phyloP scores from a whole-genome alignment of 345 rosid genomes.

The Gossypium longicalyx region DNA sequence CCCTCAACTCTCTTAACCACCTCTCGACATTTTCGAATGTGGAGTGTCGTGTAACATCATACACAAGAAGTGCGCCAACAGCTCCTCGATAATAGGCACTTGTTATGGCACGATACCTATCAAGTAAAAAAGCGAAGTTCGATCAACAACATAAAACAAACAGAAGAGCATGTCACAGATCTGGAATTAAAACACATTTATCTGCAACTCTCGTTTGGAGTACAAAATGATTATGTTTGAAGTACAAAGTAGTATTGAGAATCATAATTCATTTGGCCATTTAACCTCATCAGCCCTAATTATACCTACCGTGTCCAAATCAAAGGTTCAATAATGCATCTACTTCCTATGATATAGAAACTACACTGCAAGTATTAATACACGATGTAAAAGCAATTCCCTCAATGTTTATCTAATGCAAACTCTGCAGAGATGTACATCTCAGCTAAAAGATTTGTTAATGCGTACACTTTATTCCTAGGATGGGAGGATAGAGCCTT shows the following conservation, averaged over 20 bases:
- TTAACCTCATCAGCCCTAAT: background rate
- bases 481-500: background rate
- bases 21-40: constrained; percentile 82
- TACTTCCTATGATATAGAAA: background rate
- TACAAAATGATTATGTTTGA: background rate
- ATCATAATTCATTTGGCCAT: background rate
- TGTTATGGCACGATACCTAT: constrained; percentile 89
- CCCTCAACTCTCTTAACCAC: constrained; percentile 38
- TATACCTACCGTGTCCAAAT: background rate
- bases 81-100: constrained; percentile 95
- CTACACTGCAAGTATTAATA: background rate
- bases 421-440: background rate
- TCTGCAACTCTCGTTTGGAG: background rate
- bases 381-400: background rate
- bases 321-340: background rate
- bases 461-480: background rate
- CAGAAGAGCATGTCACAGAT: background rate
- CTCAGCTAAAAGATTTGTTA: background rate
- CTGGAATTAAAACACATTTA: background rate
- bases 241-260: background rate
- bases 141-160: background rate
- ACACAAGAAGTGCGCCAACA: constrained; percentile 25
- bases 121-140: background rate
- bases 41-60: constrained; percentile 82
- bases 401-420: background rate